These are phyloP conservation scores for Linanthus parryae DNA, from an alignment of 148 eudicot species.

Conservation along the genomic window DNA sequence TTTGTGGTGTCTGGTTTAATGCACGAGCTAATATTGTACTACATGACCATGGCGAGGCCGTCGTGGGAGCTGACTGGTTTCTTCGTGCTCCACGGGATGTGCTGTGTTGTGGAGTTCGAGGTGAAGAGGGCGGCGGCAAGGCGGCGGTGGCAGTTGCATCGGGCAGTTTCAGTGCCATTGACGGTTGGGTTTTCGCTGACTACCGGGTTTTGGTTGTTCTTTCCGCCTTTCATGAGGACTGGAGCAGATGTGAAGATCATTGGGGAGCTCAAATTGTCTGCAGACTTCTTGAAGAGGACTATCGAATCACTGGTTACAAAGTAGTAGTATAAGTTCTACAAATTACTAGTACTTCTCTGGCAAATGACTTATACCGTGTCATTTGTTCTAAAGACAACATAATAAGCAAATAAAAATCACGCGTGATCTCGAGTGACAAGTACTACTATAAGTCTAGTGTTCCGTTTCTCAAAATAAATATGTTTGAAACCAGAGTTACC, in stretches of 20 bases:
- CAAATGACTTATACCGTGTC: too few species aligned
- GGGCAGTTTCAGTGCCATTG: constrained; percentile 33
- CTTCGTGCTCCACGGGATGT: constrained; percentile 63
- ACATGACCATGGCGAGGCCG: constrained; percentile 32
- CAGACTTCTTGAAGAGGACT: background rate
- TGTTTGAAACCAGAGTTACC: too few species aligned
- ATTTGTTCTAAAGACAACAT: too few species aligned
- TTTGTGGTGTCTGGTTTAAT: constrained; percentile 60
- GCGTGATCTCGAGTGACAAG: too few species aligned
- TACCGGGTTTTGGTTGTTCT: constrained; percentile 55
- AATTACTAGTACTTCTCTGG: too few species aligned
- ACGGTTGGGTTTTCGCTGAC: constrained; percentile 56
- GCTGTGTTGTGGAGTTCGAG: constrained; percentile 40
- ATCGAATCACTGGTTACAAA: too few species aligned
- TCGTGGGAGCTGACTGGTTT: constrained; percentile 61
- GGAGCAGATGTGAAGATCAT: constrained; percentile 38
- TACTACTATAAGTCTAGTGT: too few species aligned
- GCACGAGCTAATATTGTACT: constrained; percentile 69
- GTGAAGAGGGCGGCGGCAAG: constrained; percentile 25
- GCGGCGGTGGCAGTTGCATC: constrained; percentile 44
- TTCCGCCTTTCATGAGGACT: constrained; percentile 45
- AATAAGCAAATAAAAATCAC: too few species aligned
- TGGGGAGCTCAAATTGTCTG: constrained; percentile 20
- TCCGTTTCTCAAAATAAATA: too few species aligned
- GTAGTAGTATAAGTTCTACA: too few species aligned